Evolutionary conservation across 2,329 filamentous ascomycete species (phyloP), one percentile per base, ranked within the genome.

Genomic region (Verticillium dahliae): DNA sequence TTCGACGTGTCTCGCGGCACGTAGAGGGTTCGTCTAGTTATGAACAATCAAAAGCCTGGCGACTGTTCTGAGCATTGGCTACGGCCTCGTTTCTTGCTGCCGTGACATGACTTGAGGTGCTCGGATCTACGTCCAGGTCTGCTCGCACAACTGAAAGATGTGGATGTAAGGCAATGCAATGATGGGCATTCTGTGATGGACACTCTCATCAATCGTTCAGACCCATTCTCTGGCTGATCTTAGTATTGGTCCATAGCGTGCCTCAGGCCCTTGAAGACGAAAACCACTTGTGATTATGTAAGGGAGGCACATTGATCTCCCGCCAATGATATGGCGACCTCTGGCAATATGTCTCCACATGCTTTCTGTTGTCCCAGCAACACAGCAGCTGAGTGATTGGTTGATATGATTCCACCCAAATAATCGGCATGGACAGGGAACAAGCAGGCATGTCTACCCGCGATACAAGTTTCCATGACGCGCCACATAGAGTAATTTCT

Each of bases 401-500:
- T 34, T 18, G 3, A 18, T 50, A 22, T n/a, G 13, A 18, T 56
- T 33, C 57, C 31, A 58, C 59, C 60, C 61, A 62, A 67, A 67
- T 66, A 66, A 37, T 61, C 62, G 62, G 54, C 60, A 35, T 63
- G 54, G 61, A 65, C 64, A 65, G 61, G 64, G 64, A 65, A 61
- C 31, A 61, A 50, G 39, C 56, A 52, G 41, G 37, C 41, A n/a
- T 34, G 33, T 31, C 54, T 10, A 56, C 35, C 31, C 38, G 41
- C 61, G 58, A 65, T 63, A 55, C 59, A 59, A 60, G 59, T 15
- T 34, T 6, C 45, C 56, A 60, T 65, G 65, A 72, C 74, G 71
- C 74, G 71, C 72, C 71, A 67, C 71, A 72, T 75, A 67, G 69
- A 71, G 69, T 69, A 70, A 71, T 72, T 69, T 71, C 69, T 71